Evolutionary conservation across 371 early-diverging fungal genomes (phyloP).

Genomic region (Encephalitozoon cuniculi): DNA sequence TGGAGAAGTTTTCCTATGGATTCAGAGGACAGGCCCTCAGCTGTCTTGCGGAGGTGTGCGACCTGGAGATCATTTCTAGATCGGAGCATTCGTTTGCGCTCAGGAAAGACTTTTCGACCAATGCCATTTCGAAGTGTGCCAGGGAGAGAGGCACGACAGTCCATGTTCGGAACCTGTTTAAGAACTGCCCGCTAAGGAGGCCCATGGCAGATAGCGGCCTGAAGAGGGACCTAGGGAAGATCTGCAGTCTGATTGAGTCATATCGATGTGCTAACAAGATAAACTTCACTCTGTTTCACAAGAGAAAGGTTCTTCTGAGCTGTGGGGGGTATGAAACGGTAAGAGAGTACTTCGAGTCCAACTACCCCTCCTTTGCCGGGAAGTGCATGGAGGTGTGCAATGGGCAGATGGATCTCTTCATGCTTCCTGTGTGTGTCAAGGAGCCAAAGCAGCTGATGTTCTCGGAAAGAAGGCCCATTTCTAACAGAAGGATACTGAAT

Average conservation of each 20-base stretch:
- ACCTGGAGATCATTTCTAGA: constrained; percentile 47
- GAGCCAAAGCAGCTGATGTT: constrained; percentile 12
- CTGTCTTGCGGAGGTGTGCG: constrained; percentile 43
- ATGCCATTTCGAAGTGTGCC: constrained; percentile 39
- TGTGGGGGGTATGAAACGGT: not conserved
- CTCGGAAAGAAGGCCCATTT: constrained; percentile 25
- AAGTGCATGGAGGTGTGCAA: not conserved
- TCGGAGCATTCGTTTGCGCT: not conserved
- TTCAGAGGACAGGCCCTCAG: constrained; percentile 59
- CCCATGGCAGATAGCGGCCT: constrained; percentile 67
- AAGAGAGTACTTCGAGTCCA: constrained; percentile 20
- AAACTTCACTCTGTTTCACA: constrained; percentile 35
- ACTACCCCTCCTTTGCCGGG: not conserved
- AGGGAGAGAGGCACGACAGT: constrained; percentile 74
- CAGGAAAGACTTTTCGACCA: constrained; percentile 16
- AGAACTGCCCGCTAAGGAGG: constrained; percentile 74
- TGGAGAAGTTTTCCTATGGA: constrained; percentile 41
- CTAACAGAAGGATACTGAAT: constrained; percentile 4
- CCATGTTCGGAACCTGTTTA: constrained; percentile 68
- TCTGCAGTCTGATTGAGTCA: constrained; percentile 71
- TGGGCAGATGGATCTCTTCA: constrained; percentile 13
- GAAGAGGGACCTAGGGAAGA: constrained; percentile 69
- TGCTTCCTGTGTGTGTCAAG: constrained; percentile 19
- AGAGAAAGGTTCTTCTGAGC: constrained; percentile 28
- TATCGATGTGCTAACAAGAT: constrained; percentile 62